Evolutionary conservation across 805 yeast species (phyloP).

Genomic region (Monosporozyma aquatica): DNA sequence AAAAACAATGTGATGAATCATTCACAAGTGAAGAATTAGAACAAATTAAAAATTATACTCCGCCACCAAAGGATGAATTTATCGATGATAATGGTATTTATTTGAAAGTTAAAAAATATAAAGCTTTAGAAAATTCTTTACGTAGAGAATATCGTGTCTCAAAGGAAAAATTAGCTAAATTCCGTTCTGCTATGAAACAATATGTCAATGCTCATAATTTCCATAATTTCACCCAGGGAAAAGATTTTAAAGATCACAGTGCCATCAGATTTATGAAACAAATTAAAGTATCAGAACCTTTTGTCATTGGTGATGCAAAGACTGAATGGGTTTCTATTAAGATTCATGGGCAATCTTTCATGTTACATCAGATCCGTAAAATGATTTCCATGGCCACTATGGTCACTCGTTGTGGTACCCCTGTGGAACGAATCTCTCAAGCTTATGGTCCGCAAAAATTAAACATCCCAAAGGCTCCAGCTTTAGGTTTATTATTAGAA

Average conservation of each 20-base stretch:
- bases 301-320: constrained; percentile 78
- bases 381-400: constrained; percentile 95
- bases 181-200: constrained; percentile 59
- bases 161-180: constrained; percentile 46
- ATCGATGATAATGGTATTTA: constrained; percentile 33
- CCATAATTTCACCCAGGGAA: constrained; percentile 82
- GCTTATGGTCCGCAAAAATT: constrained; percentile 68
- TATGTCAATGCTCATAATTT: constrained; percentile 88
- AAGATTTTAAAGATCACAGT: constrained; percentile 72
- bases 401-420: constrained; percentile 79
- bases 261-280: constrained; percentile 76
- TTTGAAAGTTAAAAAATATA: constrained; percentile 41
- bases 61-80: constrained; percentile 33
- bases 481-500: constrained; percentile 82
- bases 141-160: constrained; percentile 66
- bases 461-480: constrained; percentile 96
- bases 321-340: constrained; percentile 95
- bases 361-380: constrained; percentile 96
- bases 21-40: constrained; percentile 24
- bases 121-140: constrained; percentile 53
- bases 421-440: constrained; percentile 61
- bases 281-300: constrained; percentile 75
- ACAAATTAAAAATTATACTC: constrained; percentile 22
- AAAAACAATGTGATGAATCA: constrained; percentile 31
- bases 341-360: constrained; percentile 96